Evolutionary conservation across 805 yeast genomes (phyloP).

Genomic region (Yarrowia sp.): DNA sequence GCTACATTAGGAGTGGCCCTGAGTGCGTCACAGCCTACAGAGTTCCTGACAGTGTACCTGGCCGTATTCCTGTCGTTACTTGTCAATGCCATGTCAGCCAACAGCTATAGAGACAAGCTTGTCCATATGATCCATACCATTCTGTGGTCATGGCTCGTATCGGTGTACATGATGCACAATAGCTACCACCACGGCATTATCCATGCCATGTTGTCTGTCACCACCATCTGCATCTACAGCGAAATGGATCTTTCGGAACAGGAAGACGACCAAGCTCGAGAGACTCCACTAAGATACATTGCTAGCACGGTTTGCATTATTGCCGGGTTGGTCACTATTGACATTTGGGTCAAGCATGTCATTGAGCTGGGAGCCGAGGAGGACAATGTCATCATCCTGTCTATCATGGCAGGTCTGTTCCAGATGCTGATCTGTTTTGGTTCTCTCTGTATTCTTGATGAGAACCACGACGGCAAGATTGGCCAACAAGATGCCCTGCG

Average conservation of each 20-base stretch:
- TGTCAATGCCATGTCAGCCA: constrained; percentile 6
- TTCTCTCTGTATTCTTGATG: constrained; percentile 2
- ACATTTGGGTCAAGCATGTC: constrained; percentile 1
- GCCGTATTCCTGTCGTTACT: constrained; percentile 12
- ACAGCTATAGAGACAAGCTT: constrained; percentile 10
- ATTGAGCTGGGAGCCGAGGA: background rate
- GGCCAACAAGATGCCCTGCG: background rate
- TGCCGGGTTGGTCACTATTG: background rate
- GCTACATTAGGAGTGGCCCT: constrained; percentile 19
- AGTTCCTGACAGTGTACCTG: constrained; percentile 1
- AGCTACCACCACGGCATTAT: constrained; percentile 22
- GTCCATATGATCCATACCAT: constrained; percentile 21
- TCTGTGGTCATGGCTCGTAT: constrained; percentile 15
- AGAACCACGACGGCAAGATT: constrained; percentile 1
- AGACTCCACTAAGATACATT: constrained; percentile 5
- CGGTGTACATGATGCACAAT: constrained; percentile 1
- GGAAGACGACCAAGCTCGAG: background rate
- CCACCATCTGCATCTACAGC: constrained; percentile 28
- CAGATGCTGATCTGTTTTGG: constrained; percentile 20
- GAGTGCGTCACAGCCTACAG: background rate
- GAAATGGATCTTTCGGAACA: constrained; percentile 23
- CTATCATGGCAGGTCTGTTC: constrained; percentile 2
- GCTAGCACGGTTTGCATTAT: constrained; percentile 16
- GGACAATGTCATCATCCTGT: background rate
- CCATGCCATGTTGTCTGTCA: constrained; percentile 17